These are phyloP conservation scores for Fragaria nilgerrensis DNA, from an alignment of 306 rosid species.

Conservation along the genomic window DNA sequence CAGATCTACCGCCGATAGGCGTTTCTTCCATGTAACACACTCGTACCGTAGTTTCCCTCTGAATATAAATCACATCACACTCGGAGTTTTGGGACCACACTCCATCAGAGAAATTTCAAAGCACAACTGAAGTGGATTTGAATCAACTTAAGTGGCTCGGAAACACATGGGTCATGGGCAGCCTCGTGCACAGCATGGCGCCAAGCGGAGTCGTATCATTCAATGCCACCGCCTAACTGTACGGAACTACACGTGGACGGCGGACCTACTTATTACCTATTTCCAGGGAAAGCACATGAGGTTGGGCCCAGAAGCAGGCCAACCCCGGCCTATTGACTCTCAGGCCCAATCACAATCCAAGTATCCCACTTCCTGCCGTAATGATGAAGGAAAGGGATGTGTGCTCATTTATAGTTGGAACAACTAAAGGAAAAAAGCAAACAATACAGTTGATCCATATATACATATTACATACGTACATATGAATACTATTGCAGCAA, in stretches of 20 bases:
- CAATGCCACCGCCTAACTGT: not conserved
- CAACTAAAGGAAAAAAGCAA: not conserved
- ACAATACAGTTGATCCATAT: not conserved
- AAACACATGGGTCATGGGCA: not conserved
- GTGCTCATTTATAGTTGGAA: not conserved
- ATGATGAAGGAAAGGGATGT: not conserved
- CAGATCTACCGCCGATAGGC: not conserved
- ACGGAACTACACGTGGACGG: conserved; percentile 14
- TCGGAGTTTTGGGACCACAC: not conserved
- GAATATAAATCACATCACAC: not conserved
- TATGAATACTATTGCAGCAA: not conserved
- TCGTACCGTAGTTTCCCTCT: not conserved
- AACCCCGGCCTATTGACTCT: not conserved
- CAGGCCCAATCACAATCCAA: not conserved
- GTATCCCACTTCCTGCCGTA: not conserved
- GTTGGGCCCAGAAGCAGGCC: not conserved
- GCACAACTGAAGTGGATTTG: not conserved
- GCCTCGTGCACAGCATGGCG: not conserved
- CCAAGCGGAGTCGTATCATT: not conserved
- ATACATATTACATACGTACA: not conserved
- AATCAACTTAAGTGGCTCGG: conserved; percentile 2
- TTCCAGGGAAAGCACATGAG: not conserved
- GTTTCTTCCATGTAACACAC: not conserved
- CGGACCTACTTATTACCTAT: not conserved
- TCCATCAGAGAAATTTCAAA: not conserved